These are phyloP conservation scores for Lactifluus volemus DNA, from an alignment of 768 basidiomycete genomes.

Conservation along the genomic window DNA sequence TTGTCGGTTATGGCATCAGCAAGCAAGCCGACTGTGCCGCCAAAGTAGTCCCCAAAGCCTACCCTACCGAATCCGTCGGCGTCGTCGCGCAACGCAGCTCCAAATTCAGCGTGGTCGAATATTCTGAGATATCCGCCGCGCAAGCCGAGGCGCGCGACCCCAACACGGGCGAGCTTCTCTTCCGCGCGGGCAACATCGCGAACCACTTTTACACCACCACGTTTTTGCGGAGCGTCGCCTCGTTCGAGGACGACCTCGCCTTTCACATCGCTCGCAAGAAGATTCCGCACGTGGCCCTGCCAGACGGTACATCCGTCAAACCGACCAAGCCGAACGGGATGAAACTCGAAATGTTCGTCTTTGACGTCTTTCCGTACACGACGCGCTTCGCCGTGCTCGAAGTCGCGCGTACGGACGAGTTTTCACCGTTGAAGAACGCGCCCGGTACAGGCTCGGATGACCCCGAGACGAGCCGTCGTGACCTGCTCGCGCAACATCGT, in stretches of 20 bases:
- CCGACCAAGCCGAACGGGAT: constrained; percentile 93
- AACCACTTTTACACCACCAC: constrained; percentile 95
- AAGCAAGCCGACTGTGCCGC: constrained; percentile 88
- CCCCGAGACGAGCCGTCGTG: constrained; percentile 82
- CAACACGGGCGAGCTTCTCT: constrained; percentile 66
- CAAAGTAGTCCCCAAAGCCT: constrained; percentile 89
- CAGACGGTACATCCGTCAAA: constrained; percentile 61
- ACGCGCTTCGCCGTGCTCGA: constrained; percentile 78
- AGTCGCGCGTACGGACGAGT: constrained; percentile 82
- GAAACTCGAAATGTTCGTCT: constrained; percentile 98
- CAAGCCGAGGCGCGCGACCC: constrained; percentile 72
- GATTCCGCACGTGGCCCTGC: constrained; percentile 74
- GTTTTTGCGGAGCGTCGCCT: constrained; percentile 70
- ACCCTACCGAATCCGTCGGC: constrained; percentile 86
- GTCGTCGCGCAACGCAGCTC: constrained; percentile 82
- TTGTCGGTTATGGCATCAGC: constrained; percentile 88
- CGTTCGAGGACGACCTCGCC: constrained; percentile 81
- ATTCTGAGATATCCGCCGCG: constrained; percentile 88
- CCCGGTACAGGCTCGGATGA: constrained; percentile 87
- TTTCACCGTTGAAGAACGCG: constrained; percentile 96
- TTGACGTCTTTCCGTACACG: constrained; percentile 96
- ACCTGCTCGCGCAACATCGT: constrained; percentile 81
- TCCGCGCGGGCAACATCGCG: constrained; percentile 94
- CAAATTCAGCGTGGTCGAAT: constrained; percentile 91
- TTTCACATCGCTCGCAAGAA: constrained; percentile 99